These are phyloP conservation scores for Boletus bicolor DNA, from an alignment of 768 basidiomycete species.

Conservation along the genomic window DNA sequence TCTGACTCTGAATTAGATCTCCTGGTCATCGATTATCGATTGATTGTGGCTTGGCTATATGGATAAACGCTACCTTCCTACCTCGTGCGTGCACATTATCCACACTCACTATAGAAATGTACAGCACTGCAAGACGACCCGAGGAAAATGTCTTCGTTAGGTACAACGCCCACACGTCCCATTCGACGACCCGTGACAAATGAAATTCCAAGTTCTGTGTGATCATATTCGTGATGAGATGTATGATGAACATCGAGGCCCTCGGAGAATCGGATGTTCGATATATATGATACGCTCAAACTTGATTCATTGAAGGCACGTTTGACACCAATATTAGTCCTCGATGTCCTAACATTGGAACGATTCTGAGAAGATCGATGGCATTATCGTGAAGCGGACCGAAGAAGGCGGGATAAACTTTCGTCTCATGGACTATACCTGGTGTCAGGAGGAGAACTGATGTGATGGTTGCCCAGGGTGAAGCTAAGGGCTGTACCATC, in stretches of 20 bases:
- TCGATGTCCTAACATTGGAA: not conserved
- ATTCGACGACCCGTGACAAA: not conserved
- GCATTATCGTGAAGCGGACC: slow-evolving; percentile 3
- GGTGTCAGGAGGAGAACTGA: not conserved
- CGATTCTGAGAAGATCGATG: slow-evolving; percentile 1
- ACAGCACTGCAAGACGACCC: not conserved
- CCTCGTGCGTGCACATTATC: slow-evolving; percentile 1
- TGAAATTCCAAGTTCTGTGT: not conserved
- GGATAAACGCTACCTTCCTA: not conserved
- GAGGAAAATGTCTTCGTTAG: not conserved
- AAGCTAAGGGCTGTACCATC: not conserved
- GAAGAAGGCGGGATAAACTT: not conserved
- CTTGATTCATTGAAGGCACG: not conserved
- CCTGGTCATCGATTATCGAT: not conserved
- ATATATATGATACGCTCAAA: not conserved
- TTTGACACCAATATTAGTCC: not conserved
- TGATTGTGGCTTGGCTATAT: not conserved
- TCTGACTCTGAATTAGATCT: slow-evolving; percentile 2
- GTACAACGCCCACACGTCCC: not conserved
- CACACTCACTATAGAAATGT: not conserved
- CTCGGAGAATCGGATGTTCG: slow-evolving; percentile 10
- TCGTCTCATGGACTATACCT: not conserved
- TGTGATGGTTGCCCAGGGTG: not conserved
- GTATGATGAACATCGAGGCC: not conserved
- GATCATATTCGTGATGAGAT: not conserved